Base-by-base conservation (phyloP, 2,329 filamentous ascomycete species). In the Coniella vitis region DNA sequence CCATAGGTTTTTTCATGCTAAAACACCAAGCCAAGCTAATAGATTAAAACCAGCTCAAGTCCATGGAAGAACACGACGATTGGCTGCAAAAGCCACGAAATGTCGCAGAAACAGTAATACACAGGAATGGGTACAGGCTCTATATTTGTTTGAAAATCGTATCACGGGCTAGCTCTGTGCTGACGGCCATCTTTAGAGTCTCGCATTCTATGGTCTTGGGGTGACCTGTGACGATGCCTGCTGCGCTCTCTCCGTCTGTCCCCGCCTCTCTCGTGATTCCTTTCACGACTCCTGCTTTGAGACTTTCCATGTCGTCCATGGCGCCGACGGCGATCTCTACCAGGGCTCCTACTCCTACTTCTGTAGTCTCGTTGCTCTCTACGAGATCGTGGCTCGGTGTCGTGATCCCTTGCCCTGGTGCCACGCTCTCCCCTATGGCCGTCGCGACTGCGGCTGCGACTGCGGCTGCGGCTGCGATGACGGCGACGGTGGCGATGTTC, bases 341-440 rank as follows among this genome's bases (percentile, higher is more conserved):
- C 57, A 19, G 60, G 60, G 39, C 69, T 69, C 40, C 64, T 60
- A 48, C 66, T 71, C 44, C 66, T 62, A 49, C 65, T 71, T 44
- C 68, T 62, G 19, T 65, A 62, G 8, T 65, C 61, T 14, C 61
- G 56, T 21, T 61, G 60, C 29, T 68, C 65, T 17, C 59, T 43
- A 19, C 43, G 49, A 13, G 38, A 41, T 12, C 38, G 56, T 25
- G 58, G 58, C 3, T 65, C 62, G 0, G 56, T 52, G 36, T 66
- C 59, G 3, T 61, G 58, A 34, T 65, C 63, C 3, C 66, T 59
- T 7, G 60, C 57, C 36, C 63, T 59, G 32, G 58, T 57, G 4
- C 44, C 38, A 9, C 49, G 48, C 5, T 67, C 62, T 32, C 56
- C 55, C 10, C 10, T 29, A 40, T 57, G 58, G 45, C 55, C 45